These are phyloP conservation scores for Combretum micranthum DNA, from an alignment of 345 rosid species.

Conservation along the genomic window DNA sequence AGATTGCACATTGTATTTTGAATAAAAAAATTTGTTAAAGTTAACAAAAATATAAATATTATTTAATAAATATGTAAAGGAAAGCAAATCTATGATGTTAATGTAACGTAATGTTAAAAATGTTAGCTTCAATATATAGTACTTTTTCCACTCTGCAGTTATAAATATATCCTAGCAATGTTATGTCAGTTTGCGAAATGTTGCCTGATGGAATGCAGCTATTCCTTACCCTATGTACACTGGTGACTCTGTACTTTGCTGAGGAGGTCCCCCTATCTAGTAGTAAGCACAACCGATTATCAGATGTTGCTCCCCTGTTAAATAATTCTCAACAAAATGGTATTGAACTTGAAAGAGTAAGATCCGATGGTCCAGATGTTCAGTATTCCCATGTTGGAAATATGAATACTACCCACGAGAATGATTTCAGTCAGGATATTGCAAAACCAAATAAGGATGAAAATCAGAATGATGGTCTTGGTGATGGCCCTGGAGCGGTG, in stretches of 20 bases:
- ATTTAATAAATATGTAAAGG: too few relatives aligned
- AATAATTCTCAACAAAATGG: constrained; percentile 42
- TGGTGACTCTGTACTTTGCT: constrained; percentile 82
- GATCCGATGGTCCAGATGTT: constrained; percentile 20
- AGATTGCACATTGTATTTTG: too few relatives aligned
- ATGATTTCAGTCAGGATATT: constrained; percentile 24
- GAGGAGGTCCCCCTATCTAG: constrained; percentile 64
- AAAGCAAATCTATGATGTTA: too few relatives aligned
- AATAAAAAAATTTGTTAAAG: too few relatives aligned
- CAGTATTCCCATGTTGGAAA: constrained; percentile 26
- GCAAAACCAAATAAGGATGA: constrained; percentile 26
- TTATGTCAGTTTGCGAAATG: neutral
- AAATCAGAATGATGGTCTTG: constrained; percentile 38
- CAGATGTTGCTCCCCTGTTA: constrained; percentile 85
- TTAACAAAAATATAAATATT: too few relatives aligned
- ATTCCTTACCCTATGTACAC: constrained; percentile 72
- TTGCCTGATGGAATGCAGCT: constrained; percentile 43
- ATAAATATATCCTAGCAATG: neutral
- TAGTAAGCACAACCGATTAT: constrained; percentile 30
- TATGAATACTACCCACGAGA: constrained; percentile 29
- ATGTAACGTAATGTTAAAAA: too few relatives aligned
- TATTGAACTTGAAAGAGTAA: constrained; percentile 35
- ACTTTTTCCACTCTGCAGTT: too few relatives aligned
- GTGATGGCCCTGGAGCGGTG: constrained; percentile 88
- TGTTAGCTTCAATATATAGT: too few relatives aligned